These are phyloP conservation scores for Chaetomium strumarium DNA, from an alignment of 2,329 filamentous ascomycete genomes.

Conservation along the genomic window DNA sequence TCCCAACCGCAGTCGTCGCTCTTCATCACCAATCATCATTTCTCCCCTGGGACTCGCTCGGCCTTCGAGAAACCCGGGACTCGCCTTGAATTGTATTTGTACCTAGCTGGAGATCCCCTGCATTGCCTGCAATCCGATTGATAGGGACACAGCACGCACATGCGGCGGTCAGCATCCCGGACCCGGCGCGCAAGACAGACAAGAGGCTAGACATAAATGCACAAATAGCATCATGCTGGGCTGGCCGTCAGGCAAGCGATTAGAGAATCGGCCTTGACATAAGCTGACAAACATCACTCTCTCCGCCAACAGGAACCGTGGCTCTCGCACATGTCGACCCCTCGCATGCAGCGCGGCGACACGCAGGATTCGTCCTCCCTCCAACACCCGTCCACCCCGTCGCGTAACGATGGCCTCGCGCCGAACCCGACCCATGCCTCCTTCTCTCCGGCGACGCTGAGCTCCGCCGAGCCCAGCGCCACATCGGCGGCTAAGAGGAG, in stretches of 20 bases:
- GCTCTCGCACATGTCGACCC: slow-evolving; percentile 48
- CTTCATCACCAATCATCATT: not conserved
- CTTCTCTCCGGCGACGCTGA: slow-evolving; percentile 80
- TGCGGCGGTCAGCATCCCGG: not conserved
- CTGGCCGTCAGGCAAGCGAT: not conserved
- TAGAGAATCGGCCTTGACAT: not conserved
- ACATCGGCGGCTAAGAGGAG: slow-evolving; percentile 65
- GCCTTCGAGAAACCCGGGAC: too few relatives aligned
- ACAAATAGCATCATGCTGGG: not conserved
- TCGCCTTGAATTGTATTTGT: too few relatives aligned
- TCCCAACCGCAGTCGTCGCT: not conserved
- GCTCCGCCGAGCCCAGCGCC: slow-evolving; percentile 55
- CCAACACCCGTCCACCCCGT: slow-evolving; percentile 25
- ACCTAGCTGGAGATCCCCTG: too few relatives aligned
- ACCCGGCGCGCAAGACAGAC: not conserved
- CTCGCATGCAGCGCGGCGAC: slow-evolving; percentile 36
- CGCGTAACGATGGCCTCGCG: slow-evolving; percentile 30
- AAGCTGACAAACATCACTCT: slow-evolving; percentile 11
- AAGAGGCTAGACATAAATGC: not conserved
- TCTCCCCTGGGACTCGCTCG: too few relatives aligned
- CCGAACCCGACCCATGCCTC: slow-evolving; percentile 71
- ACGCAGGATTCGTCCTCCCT: slow-evolving; percentile 24
- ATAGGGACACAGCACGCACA: not conserved
- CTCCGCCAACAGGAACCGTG: slow-evolving; percentile 38
- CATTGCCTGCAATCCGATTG: too few relatives aligned